Evolutionary conservation across 441 rosid species (phyloP), one percentile per base, ranked within the genome.

Genomic region (Macaranga tanarius): DNA sequence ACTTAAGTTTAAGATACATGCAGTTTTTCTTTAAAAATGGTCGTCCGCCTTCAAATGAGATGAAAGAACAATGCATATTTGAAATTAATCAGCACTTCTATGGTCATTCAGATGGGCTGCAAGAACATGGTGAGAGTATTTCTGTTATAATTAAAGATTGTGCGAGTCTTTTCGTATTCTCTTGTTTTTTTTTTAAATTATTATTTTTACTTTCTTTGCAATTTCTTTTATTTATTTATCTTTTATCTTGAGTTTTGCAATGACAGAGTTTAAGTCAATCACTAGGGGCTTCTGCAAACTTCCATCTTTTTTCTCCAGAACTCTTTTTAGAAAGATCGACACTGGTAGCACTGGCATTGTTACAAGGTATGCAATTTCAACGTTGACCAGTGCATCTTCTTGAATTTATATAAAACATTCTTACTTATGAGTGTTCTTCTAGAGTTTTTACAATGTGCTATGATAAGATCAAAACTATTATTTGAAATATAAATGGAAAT

Each of bases 21-120:
- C 86, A 93, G 99, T 96, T 96, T 83, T 96, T 89, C 81, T 96
- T 96, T 77, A 85, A 86, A 86, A 82, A 91, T 85, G 97, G 98
- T 0, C 92, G 84, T n/a, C 95, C 95, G 17, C 89, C 92, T 52
- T 87, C 98, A 55, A 87, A 80, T 77, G 98, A 88, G 73, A 73
- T 90, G 10, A 91, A 86, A 75, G 98, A 91, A 62, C 90, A 87
- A 74, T 90, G 84, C 76, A 63, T 95, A 78, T 69, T 80, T 79
- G 85, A 89, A 77, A 82, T 89, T 76, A 86, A 81, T 78, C 95
- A 89, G 70, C 83, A 85, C 56, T 95, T 93, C 77, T 79, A 83
- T 58, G 90, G 85, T 45, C 97, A 87, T 67, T 19, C 73, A 11
- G 87, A 89, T 78, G 99, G 99, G 76, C 77, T 95, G 82, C 95